A percentile compares a stretch with the other conserved stretches of the same genome.
phyloP scores from a whole-genome alignment of 305 asterid genomes.

The Fraxinus nigra region DNA sequence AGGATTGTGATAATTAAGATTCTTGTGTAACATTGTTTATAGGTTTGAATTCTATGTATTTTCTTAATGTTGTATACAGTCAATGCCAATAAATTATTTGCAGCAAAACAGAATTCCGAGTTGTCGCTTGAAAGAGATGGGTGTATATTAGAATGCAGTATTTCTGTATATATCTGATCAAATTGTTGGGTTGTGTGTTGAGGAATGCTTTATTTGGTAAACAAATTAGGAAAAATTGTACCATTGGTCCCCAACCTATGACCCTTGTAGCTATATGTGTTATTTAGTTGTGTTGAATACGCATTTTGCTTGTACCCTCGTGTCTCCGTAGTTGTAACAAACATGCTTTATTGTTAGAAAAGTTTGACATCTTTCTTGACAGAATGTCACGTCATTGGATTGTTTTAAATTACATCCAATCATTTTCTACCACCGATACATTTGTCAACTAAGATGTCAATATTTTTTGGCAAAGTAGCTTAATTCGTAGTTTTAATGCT shows the following conservation, averaged over 20 bases:
- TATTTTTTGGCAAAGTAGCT: background rate
- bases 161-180: slow-evolving; percentile 22
- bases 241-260: background rate
- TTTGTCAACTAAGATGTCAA: background rate
- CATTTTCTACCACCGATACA: background rate
- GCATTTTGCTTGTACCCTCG: background rate
- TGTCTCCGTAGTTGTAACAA: too few relatives aligned
- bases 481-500: background rate
- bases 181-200: slow-evolving; percentile 14
- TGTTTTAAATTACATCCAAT: background rate
- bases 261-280: background rate
- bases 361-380: too few relatives aligned
- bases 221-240: background rate
- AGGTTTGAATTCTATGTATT: slow-evolving; percentile 31
- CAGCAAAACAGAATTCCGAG: slow-evolving; percentile 11
- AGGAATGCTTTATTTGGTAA: slow-evolving; percentile 1
- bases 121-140: background rate
- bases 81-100: slow-evolving; percentile 34
- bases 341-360: too few relatives aligned
- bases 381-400: background rate
- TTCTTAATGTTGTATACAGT: slow-evolving; percentile 26
- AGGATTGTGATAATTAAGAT: slow-evolving; percentile 36
- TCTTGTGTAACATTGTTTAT: slow-evolving; percentile 41
- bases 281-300: background rate
- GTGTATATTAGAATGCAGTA: slow-evolving; percentile 15